These are phyloP conservation scores for Anthostomella pinea DNA, from an alignment of 2,329 filamentous ascomycete species.

Conservation along the genomic window DNA sequence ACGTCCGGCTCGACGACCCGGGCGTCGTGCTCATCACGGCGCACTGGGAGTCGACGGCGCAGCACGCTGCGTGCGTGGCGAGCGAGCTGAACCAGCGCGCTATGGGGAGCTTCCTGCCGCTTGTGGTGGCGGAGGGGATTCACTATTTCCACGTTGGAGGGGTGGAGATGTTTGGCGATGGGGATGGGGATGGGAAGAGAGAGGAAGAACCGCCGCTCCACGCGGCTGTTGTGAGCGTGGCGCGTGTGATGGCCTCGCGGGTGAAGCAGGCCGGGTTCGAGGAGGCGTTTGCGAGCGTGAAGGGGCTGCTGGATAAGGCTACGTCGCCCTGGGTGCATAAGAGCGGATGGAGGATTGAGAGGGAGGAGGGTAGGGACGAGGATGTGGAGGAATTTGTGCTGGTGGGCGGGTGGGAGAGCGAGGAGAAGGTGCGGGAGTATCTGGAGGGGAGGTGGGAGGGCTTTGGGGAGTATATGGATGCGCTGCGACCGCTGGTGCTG, in stretches of 20 bases:
- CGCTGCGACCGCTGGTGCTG: constrained; percentile 8
- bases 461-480: constrained; percentile 4
- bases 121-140: neutral
- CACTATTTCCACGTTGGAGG: constrained; percentile 13
- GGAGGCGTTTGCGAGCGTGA: constrained; percentile 8
- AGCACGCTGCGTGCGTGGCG: constrained; percentile 18
- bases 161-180: constrained; percentile 6
- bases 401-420: constrained; percentile 14
- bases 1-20: constrained; percentile 14
- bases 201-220: no score
- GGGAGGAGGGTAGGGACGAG: constrained; percentile 11
- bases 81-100: constrained; percentile 11
- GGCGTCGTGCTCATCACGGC: constrained; percentile 17
- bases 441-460: constrained; percentile 1
- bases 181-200: constrained; percentile 3
- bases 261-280: constrained; percentile 10
- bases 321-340: constrained; percentile 9
- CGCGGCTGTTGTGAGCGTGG: constrained; percentile 13
- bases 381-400: constrained; percentile 16
- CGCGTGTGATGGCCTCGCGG: constrained; percentile 7
- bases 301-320: neutral
- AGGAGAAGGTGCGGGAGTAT: constrained; percentile 6
- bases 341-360: constrained; percentile 22
- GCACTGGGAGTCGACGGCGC: constrained; percentile 20
- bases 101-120: constrained; percentile 3